These are phyloP conservation scores for Fraxinus quadrangulata DNA, from an alignment of 257 asterid species.

Conservation along the genomic window DNA sequence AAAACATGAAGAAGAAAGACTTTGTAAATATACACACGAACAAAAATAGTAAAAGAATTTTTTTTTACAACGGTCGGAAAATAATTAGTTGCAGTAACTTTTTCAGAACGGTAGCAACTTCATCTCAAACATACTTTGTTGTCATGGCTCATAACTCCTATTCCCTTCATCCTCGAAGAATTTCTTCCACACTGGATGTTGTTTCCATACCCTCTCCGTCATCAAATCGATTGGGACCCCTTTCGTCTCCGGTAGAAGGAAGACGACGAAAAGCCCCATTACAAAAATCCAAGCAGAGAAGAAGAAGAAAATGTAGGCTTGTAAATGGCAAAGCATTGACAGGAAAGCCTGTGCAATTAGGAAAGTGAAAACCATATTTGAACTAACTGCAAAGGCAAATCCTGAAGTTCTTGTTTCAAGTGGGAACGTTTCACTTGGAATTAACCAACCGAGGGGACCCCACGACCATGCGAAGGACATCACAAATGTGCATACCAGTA, in stretches of 20 bases:
- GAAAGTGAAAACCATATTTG: no score
- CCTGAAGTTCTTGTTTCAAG: conserved; percentile 69
- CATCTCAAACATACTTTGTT: not conserved
- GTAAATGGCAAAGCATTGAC: no score
- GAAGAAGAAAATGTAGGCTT: no score
- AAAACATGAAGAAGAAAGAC: no score
- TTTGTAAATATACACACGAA: no score
- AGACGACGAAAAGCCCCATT: no score
- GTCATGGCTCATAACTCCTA: not conserved
- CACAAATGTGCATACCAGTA: conserved; percentile 58
- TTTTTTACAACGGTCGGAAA: no score
- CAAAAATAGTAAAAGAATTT: no score
- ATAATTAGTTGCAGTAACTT: no score
- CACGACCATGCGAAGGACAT: conserved; percentile 86
- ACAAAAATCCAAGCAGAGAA: no score
- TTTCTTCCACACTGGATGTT: conserved; percentile 46
- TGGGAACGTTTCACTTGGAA: conserved; percentile 73
- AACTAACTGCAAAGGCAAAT: conserved; percentile 67
- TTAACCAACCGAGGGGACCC: conserved; percentile 78
- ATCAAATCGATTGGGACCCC: conserved; percentile 6
- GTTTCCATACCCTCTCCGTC: conserved; percentile 43
- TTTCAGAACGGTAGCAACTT: not conserved
- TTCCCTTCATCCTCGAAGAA: conserved; percentile 22
- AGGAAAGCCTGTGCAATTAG: no score
- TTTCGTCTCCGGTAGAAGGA: no score